These are phyloP conservation scores for Volutella citrinella DNA, from an alignment of 2,329 filamentous ascomycete species.

Conservation along the genomic window DNA sequence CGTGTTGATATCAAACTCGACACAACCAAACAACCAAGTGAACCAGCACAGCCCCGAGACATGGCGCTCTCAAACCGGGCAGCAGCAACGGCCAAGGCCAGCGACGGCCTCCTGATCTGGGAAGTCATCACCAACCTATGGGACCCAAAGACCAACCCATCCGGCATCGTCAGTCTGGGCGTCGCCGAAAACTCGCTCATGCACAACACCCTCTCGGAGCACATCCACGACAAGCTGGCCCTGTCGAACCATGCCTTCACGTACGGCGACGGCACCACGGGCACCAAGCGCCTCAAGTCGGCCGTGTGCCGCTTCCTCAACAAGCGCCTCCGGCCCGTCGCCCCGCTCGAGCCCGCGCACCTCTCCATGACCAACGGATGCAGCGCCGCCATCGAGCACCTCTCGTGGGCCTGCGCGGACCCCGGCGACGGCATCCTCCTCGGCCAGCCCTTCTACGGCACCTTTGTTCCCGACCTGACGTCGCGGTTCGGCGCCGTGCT, in stretches of 20 bases:
- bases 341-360: slow-evolving; percentile 29
- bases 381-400: slow-evolving; percentile 38
- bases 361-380: slow-evolving; percentile 39
- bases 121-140: slow-evolving; percentile 44
- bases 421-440: slow-evolving; percentile 39
- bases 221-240: slow-evolving; percentile 37
- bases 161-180: slow-evolving; percentile 48
- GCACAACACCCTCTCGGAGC: slow-evolving; percentile 42
- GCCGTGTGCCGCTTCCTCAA: slow-evolving; percentile 36
- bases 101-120: slow-evolving; percentile 33
- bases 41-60: too few relatives aligned
- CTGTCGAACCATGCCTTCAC: slow-evolving; percentile 32
- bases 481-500: slow-evolving; percentile 40
- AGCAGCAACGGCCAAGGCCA: slow-evolving; percentile 23
- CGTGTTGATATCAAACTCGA: too few relatives aligned
- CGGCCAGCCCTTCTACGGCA: slow-evolving; percentile 45
- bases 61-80: slow-evolving; percentile 30
- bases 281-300: slow-evolving; percentile 31
- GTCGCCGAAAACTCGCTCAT: slow-evolving; percentile 53
- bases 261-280: slow-evolving; percentile 39
- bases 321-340: slow-evolving; percentile 27
- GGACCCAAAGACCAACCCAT: slow-evolving; percentile 36
- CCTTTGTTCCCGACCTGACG: slow-evolving; percentile 44
- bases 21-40: too few relatives aligned
- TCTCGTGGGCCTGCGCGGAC: slow-evolving; percentile 37